These are phyloP conservation scores for Cordyceps pruinosa DNA, from an alignment of 2,329 filamentous ascomycete species.

Conservation along the genomic window DNA sequence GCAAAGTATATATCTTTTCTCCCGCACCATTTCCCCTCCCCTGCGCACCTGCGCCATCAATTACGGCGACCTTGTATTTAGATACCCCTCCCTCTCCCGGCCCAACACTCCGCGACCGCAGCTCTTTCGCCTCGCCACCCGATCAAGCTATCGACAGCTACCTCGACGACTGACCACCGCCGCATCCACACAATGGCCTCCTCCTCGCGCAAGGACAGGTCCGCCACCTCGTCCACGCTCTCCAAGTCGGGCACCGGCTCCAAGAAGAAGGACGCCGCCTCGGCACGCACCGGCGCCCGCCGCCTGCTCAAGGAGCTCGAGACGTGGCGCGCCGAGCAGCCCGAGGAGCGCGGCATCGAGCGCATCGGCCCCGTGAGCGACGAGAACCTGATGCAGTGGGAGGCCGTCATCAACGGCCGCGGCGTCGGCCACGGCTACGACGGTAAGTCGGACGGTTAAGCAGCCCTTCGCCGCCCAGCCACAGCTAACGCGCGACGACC, in stretches of 20 bases:
- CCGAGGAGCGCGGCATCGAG: constrained; percentile 48
- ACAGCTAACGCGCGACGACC: background rate
- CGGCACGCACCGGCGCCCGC: constrained; percentile 43
- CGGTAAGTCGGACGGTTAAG: constrained; percentile 29
- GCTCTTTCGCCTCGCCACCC: background rate
- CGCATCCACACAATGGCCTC: constrained; percentile 11
- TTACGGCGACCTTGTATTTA: background rate
- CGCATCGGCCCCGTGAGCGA: constrained; percentile 49
- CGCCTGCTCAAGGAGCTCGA: constrained; percentile 54
- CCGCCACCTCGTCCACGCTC: constrained; percentile 14
- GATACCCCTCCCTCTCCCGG: background rate
- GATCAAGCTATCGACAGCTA: background rate
- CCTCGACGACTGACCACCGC: background rate
- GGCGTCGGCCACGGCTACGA: constrained; percentile 51
- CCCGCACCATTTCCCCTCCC: background rate
- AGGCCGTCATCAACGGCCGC: constrained; percentile 53
- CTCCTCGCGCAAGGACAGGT: constrained; percentile 12
- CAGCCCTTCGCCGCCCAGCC: background rate
- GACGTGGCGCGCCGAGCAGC: constrained; percentile 42
- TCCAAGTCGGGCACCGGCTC: constrained; percentile 15
- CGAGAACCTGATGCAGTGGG: constrained; percentile 50
- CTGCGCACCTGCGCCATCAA: background rate
- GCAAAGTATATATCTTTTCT: background rate
- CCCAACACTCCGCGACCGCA: background rate
- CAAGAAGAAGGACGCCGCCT: constrained; percentile 13